phyloP scores from a whole-genome alignment of 2,329 filamentous ascomycete genomes.

The Fusarium camptoceras region DNA sequence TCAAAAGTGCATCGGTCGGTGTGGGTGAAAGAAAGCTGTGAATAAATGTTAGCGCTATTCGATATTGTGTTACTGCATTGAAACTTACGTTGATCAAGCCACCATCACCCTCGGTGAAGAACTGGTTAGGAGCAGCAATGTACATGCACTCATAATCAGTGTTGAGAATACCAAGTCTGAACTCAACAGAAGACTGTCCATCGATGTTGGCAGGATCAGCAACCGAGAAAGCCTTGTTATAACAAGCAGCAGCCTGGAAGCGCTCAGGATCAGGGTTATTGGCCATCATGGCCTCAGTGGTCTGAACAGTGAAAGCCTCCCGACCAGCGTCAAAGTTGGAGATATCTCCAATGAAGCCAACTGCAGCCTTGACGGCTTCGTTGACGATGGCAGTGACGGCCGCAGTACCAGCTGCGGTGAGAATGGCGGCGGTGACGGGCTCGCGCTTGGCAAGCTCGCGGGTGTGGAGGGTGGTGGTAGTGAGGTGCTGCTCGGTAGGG shows the following conservation, averaged over 20 bases:
- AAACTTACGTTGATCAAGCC: slow-evolving; percentile 14
- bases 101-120: slow-evolving; percentile 9
- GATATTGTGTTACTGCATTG: fast-evolving
- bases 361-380: not conserved
- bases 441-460: not conserved
- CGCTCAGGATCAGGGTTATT: slow-evolving; percentile 1
- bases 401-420: slow-evolving; percentile 13
- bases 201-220: slow-evolving; percentile 16
- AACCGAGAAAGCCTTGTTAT: slow-evolving; percentile 5
- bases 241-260: slow-evolving; percentile 12
- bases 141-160: slow-evolving; percentile 26
- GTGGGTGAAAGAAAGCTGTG: slow-evolving; percentile 1
- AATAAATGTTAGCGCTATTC: fast-evolving
- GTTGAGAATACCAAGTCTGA: slow-evolving; percentile 3
- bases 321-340: slow-evolving; percentile 11
- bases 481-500: not conserved
- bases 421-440: not conserved
- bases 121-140: slow-evolving; percentile 16
- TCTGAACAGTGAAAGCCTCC: slow-evolving; percentile 5
- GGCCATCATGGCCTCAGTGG: slow-evolving; percentile 9
- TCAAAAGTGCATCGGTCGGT: slow-evolving; percentile 14
- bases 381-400: not conserved
- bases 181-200: slow-evolving; percentile 12
- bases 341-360: not conserved
- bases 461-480: slow-evolving; percentile 7